Percentiles rank a stretch among this genome's conserved stretches.
Evolutionary conservation across 345 rosid genomes (phyloP).

Genomic region (Anacardium occidentale): DNA sequence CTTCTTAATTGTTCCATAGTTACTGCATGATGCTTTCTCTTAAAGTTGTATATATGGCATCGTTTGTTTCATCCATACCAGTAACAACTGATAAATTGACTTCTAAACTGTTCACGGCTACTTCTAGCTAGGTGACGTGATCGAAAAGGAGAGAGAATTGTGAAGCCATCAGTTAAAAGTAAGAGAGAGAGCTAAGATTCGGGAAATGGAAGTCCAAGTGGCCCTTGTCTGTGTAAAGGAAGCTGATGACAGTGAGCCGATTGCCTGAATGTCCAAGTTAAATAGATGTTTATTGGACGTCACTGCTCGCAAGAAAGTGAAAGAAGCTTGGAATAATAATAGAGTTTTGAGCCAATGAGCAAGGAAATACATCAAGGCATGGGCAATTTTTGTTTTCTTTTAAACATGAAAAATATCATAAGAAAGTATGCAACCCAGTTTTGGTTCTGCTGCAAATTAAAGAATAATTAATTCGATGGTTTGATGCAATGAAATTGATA

Average conservation of each 20-base stretch:
- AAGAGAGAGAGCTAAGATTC: not conserved
- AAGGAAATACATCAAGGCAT: not conserved
- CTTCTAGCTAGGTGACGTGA: not conserved
- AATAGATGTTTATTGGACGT: not conserved
- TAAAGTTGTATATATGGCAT: too few species aligned
- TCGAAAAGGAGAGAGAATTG: not conserved
- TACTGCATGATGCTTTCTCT: too few species aligned
- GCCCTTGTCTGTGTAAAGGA: conserved; percentile 9
- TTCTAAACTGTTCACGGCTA: too few species aligned
- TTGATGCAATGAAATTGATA: not conserved
- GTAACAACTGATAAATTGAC: too few species aligned
- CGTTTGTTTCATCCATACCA: too few species aligned
- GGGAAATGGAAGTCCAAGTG: conserved; percentile 8
- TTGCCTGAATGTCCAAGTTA: not conserved
- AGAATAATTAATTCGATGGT: not conserved
- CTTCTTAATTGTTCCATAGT: too few species aligned
- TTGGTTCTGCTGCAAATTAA: too few species aligned
- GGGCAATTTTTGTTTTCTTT: conserved; percentile 24
- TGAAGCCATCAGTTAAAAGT: not conserved
- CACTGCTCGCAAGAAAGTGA: not conserved
- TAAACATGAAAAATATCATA: not conserved
- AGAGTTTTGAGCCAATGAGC: not conserved
- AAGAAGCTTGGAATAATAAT: not conserved
- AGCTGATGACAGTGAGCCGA: conserved; percentile 4
- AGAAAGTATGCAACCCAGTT: not conserved